phyloP scores from a whole-genome alignment of 2,329 filamentous ascomycete genomes.

The Cytospora schulzeri region DNA sequence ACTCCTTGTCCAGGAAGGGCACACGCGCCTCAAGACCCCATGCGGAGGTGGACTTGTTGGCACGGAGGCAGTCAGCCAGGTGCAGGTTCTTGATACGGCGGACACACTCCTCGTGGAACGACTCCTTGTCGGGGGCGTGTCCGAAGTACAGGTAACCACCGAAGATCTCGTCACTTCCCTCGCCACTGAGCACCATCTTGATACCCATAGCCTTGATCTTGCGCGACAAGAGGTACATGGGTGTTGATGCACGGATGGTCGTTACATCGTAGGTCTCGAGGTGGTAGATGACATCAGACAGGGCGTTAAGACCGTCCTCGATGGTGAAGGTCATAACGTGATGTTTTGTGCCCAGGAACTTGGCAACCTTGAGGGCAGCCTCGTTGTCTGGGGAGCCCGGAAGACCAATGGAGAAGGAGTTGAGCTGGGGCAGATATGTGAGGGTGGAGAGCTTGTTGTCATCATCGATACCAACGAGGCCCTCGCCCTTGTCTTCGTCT shows the following conservation, averaged over 20 bases:
- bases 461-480: constrained; percentile 92
- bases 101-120: constrained; percentile 95
- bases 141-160: constrained; percentile 99
- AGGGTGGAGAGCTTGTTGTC: constrained; percentile 86
- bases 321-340: constrained; percentile 98
- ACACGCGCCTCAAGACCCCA: constrained; percentile 98
- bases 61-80: constrained; percentile 91
- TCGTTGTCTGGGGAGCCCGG: constrained; percentile 89
- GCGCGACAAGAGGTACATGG: constrained; percentile 95
- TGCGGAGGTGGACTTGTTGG: constrained; percentile 98
- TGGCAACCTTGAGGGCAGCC: constrained; percentile 89
- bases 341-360: constrained; percentile 96
- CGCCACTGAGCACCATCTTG: constrained; percentile 98
- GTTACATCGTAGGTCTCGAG: constrained; percentile 98
- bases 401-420: constrained; percentile 98
- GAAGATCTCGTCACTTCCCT: constrained; percentile 97
- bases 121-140: constrained; percentile 83
- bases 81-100: constrained; percentile 96
- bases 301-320: constrained; percentile 93
- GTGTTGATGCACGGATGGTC: constrained; percentile 95
- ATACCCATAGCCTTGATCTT: constrained; percentile 99
- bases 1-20: constrained; percentile 96
- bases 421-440: constrained; percentile 89
- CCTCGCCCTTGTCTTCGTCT: constrained; percentile 63
- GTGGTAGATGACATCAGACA: constrained; percentile 97